Evolutionary conservation across 2,329 filamentous ascomycete species (phyloP).

Genomic region (Drechmeria coniospora): DNA sequence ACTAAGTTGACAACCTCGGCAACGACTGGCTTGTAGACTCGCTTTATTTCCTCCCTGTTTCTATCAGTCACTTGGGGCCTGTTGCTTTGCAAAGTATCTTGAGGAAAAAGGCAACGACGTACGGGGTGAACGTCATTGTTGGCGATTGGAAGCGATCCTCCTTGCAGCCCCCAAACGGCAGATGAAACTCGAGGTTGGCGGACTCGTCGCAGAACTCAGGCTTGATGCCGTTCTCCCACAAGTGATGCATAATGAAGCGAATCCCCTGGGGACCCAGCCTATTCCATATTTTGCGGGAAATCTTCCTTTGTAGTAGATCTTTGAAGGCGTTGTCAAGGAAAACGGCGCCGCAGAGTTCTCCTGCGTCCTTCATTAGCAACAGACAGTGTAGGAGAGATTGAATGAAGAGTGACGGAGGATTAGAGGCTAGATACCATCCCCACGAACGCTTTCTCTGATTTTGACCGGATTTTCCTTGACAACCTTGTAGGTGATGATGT

Average conservation of each 20-base stretch:
- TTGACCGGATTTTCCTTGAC: conserved; percentile 8
- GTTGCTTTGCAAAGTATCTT: background rate
- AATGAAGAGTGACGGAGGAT: background rate
- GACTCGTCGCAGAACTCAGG: conserved; percentile 8
- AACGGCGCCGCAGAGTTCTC: conserved; percentile 21
- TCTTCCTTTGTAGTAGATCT: conserved; percentile 10
- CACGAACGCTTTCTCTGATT: conserved; percentile 21
- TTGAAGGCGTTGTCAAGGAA: conserved; percentile 25
- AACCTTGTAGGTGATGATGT: conserved; percentile 24
- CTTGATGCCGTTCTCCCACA: conserved; percentile 17
- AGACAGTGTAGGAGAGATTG: no score
- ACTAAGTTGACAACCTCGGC: background rate
- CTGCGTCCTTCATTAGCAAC: no score
- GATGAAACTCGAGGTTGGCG: conserved; percentile 6
- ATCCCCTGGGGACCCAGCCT: conserved; percentile 1
- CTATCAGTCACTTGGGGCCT: no score
- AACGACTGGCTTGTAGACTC: conserved; percentile 2
- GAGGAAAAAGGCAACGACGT: conserved; percentile 4
- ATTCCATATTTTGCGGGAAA: conserved; percentile 2
- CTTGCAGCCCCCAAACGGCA: conserved; percentile 5
- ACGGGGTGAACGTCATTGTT: background rate
- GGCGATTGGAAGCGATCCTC: conserved; percentile 1
- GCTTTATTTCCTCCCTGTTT: conserved; percentile 10
- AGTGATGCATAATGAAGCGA: conserved; percentile 8
- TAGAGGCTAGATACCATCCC: conserved; percentile 13